Evolutionary conservation across 1,284 basidiomycete species (phyloP), one percentile per base, ranked within the genome.

Genomic region (Moesziomyces sp.): DNA sequence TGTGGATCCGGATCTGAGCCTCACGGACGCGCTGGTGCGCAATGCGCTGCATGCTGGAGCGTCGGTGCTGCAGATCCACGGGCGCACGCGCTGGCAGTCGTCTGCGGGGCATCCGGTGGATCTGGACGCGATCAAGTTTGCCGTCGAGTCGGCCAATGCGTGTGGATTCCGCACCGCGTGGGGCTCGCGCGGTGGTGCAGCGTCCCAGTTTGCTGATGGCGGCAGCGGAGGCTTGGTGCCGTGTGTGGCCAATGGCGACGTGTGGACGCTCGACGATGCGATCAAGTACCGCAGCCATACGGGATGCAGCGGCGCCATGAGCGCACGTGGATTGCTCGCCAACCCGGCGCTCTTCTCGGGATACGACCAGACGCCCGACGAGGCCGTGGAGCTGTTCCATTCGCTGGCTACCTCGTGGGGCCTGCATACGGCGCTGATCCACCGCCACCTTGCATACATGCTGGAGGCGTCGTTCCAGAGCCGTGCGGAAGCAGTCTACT

Each of bases 311-410:
- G 88, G 87, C 2, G 88, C 88, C 2, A 90, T 90, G 89, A 88
- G 86, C 51, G 89, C 88, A 0, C 74, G 89, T 5, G 89, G 89
- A 0, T 69, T 90, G 52, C 79, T 89, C n/a, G 88, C 87, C 4
- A 90, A 89, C 84, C 89, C 86, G 50, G 88, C 88, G 0, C 82
- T 89, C 1, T 89, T 89, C 61, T 85, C 87, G 0, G 88, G 88
- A 1, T 87, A 87, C 69, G 74, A 84, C 4, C 63, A 77, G 16
- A 89, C 88, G 0, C 89, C 89, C 0, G 48, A 79, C 0, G 84
- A 86, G 47, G 87, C 87, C 0, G 84, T 89, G 5, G 55, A 84
- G 75, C 81, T 85, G 46, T 89, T 89, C 77, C 79, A 87, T 21
- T 82, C 85, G 23, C 72, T 88, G 3, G 83, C 87, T 0, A 82